A percentile compares a stretch with the other conserved stretches of the same genome.
Conservation (phyloP, 164 flowering plant species). For the Umbellularia californica region DNA sequence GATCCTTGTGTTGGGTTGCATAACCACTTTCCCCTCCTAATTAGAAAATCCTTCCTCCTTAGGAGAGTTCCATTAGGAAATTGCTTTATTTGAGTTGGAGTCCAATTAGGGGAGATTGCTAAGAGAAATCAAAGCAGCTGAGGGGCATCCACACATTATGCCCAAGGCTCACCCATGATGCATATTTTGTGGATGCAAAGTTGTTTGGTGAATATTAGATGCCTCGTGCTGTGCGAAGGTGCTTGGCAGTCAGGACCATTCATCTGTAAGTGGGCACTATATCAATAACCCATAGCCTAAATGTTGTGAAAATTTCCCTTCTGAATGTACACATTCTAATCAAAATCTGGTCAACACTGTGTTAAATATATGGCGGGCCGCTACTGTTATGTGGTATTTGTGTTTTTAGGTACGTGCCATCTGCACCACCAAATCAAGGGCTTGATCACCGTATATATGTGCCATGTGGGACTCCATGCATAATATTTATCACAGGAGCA, state of each 20-base stretch:
- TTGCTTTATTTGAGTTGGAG: no score
- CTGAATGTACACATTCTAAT: no score
- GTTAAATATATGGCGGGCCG: neutral
- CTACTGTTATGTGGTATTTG: neutral
- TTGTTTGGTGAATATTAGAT: neutral
- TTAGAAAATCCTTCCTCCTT: no score
- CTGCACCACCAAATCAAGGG: neutral
- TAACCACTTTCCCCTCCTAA: no score
- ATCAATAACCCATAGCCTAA: no score
- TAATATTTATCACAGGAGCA: neutral
- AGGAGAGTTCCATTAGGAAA: no score
- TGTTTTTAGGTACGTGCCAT: neutral
- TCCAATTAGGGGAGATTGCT: no score
- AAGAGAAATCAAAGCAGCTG: no score
- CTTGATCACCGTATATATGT: neutral
- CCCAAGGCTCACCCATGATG: neutral
- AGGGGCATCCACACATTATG: no score
- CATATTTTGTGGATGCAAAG: neutral
- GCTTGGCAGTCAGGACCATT: neutral
- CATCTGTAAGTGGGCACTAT: no score
- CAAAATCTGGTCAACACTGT: neutral
- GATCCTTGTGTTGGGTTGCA: no score
- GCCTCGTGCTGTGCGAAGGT: neutral
- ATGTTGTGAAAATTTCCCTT: no score
- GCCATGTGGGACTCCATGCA: neutral